A percentile compares a stretch with the other conserved stretches of the same genome.
Conservation (phyloP, 192 early-diverging fungal genomes). For the Pilaira anomala region DNA sequence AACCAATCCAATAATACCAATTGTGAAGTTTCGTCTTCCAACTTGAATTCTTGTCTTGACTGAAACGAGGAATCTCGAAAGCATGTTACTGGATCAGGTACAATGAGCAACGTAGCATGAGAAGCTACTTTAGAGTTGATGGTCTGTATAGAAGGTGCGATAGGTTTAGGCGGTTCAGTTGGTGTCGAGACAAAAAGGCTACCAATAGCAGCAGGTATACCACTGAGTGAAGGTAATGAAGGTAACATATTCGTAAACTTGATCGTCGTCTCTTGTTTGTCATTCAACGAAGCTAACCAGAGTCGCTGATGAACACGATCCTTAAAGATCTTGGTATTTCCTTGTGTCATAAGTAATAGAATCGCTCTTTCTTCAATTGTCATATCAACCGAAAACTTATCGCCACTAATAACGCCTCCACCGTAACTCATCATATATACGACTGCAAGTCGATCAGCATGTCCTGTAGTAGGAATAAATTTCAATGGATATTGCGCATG, state of each 20-base stretch:
- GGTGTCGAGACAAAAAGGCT: not conserved
- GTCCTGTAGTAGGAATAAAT: conserved; percentile 47
- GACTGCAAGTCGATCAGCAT: conserved; percentile 39
- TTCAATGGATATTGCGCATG: conserved; percentile 55
- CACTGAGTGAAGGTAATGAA: not conserved
- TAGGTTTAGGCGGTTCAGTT: not conserved
- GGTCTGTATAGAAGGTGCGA: conserved; percentile 39
- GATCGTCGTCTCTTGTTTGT: conserved; percentile 6
- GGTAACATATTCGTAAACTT: conserved; percentile 1
- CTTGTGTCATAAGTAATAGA: conserved; percentile 75
- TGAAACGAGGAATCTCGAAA: conserved; percentile 62
- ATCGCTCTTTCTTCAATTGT: conserved; percentile 45
- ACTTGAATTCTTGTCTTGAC: conserved; percentile 56
- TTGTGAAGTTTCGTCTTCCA: conserved; percentile 45
- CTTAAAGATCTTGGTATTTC: conserved; percentile 82
- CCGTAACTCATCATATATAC: conserved; percentile 75
- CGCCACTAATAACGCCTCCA: conserved; percentile 76
- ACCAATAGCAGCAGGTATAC: conserved; percentile 19
- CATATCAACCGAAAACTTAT: conserved; percentile 55
- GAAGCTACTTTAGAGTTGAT: conserved; percentile 43
- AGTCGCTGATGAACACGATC: conserved; percentile 39
- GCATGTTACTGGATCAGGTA: conserved; percentile 81
- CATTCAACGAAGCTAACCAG: conserved; percentile 12
- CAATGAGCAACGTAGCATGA: conserved; percentile 47
- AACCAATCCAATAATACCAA: conserved; percentile 83